phyloP scores from a whole-genome alignment of 768 basidiomycete genomes.

The Trametes maxima region DNA sequence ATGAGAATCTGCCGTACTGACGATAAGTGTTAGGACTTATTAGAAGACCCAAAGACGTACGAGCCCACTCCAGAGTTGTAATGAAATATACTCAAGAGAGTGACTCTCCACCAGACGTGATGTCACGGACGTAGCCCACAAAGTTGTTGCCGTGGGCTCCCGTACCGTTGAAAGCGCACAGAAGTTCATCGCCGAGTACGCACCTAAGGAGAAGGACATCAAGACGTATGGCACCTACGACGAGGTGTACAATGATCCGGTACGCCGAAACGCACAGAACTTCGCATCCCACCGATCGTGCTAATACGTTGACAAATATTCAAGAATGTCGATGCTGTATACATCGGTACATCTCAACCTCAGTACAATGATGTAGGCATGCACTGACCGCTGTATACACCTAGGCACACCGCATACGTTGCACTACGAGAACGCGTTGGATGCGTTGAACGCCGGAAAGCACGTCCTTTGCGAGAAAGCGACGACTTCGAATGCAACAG shows the following conservation, averaged over 20 bases:
- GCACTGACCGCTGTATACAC: background rate
- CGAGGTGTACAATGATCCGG: slow-evolving; percentile 71
- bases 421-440: slow-evolving; percentile 78
- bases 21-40: slow-evolving; percentile 58
- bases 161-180: slow-evolving; percentile 68
- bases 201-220: slow-evolving; percentile 52
- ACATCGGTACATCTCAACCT: slow-evolving; percentile 53
- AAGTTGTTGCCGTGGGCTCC: slow-evolving; percentile 76
- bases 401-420: slow-evolving; percentile 82
- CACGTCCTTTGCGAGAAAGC: slow-evolving; percentile 91
- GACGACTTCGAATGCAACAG: slow-evolving; percentile 74
- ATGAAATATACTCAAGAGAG: background rate
- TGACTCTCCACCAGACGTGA: slow-evolving; percentile 49
- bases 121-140: slow-evolving; percentile 67
- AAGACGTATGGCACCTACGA: slow-evolving; percentile 76
- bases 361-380: no score
- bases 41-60: slow-evolving; percentile 75
- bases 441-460: slow-evolving; percentile 77
- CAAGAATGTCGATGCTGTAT: slow-evolving; percentile 74
- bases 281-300: background rate
- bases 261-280: slow-evolving; percentile 32
- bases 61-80: slow-evolving; percentile 20
- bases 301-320: background rate
- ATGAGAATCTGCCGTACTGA: background rate
- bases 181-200: slow-evolving; percentile 61